A percentile compares a stretch with the other conserved stretches of the same genome.
Evolutionary conservation across 1,284 basidiomycete species (phyloP).

Genomic region (Meripilus lineatus): DNA sequence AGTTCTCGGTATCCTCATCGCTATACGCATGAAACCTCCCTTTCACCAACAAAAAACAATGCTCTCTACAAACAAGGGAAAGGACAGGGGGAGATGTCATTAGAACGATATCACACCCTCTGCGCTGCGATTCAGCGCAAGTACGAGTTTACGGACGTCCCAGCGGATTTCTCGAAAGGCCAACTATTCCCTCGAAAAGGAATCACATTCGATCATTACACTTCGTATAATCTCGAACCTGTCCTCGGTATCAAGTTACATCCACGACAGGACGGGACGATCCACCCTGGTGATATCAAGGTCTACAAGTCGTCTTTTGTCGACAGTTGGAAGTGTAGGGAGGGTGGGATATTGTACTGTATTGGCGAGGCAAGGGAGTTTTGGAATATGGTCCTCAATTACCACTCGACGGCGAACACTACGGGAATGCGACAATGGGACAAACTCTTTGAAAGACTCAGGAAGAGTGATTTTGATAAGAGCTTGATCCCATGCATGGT

Average conservation of each 20-base stretch:
- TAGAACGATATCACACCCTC: slow-evolving; percentile 15
- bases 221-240: slow-evolving; percentile 9
- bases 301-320: slow-evolving; percentile 10
- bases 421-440: slow-evolving; percentile 20
- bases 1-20: too few relatives aligned
- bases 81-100: slow-evolving; percentile 4
- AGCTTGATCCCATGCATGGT: slow-evolving; percentile 21
- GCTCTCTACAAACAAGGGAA: slow-evolving; percentile 5
- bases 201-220: slow-evolving; percentile 12
- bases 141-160: slow-evolving; percentile 6
- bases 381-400: slow-evolving; percentile 22
- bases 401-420: slow-evolving; percentile 15
- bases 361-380: slow-evolving; percentile 13
- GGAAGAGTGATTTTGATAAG: slow-evolving; percentile 14
- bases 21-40: not conserved
- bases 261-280: slow-evolving; percentile 17
- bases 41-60: not conserved
- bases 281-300: slow-evolving; percentile 19
- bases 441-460: slow-evolving; percentile 13
- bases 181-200: slow-evolving; percentile 10
- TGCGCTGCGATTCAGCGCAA: slow-evolving; percentile 11
- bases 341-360: slow-evolving; percentile 18
- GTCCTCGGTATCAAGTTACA: slow-evolving; percentile 18
- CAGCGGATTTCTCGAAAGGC: slow-evolving; percentile 1
- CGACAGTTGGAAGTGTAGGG: slow-evolving; percentile 16